Evolutionary conservation across 192 early-diverging fungal genomes (phyloP).

Genomic region (Globomyces pollinis-pini): DNA sequence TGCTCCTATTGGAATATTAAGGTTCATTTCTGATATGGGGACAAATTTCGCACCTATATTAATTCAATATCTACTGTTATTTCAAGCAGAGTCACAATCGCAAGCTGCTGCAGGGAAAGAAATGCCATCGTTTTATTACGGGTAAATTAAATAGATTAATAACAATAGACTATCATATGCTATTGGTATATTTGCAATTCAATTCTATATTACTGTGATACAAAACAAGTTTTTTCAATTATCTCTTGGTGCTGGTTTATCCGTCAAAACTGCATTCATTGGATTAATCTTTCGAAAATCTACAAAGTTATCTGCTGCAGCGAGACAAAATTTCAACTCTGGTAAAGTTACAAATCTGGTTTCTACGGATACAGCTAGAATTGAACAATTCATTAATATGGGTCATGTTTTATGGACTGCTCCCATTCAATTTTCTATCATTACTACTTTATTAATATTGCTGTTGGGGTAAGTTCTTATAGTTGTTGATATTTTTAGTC

Average conservation of each 20-base stretch:
- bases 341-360: slow-evolving; percentile 61
- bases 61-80: slow-evolving; percentile 32
- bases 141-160: too few species aligned
- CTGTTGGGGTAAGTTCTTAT: too few species aligned
- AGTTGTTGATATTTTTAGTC: slow-evolving; percentile 26
- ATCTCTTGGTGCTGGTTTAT: slow-evolving; percentile 27
- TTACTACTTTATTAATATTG: slow-evolving; percentile 37
- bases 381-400: slow-evolving; percentile 43
- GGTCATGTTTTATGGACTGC: slow-evolving; percentile 33
- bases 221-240: slow-evolving; percentile 37
- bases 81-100: slow-evolving; percentile 10
- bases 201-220: slow-evolving; percentile 17
- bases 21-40: slow-evolving; percentile 26
- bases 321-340: slow-evolving; percentile 51
- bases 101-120: not conserved
- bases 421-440: slow-evolving; percentile 31
- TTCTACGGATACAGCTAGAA: slow-evolving; percentile 48
- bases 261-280: slow-evolving; percentile 40
- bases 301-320: slow-evolving; percentile 38
- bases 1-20: slow-evolving; percentile 17
- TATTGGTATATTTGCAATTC: slow-evolving; percentile 18
- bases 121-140: slow-evolving; percentile 6
- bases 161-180: slow-evolving; percentile 21
- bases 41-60: slow-evolving; percentile 34
- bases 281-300: slow-evolving; percentile 53